A percentile compares a stretch with the other conserved stretches of the same genome.
These are phyloP conservation scores for Peniophora sp. DNA, from an alignment of 1,284 basidiomycete genomes.

Conservation along the genomic window DNA sequence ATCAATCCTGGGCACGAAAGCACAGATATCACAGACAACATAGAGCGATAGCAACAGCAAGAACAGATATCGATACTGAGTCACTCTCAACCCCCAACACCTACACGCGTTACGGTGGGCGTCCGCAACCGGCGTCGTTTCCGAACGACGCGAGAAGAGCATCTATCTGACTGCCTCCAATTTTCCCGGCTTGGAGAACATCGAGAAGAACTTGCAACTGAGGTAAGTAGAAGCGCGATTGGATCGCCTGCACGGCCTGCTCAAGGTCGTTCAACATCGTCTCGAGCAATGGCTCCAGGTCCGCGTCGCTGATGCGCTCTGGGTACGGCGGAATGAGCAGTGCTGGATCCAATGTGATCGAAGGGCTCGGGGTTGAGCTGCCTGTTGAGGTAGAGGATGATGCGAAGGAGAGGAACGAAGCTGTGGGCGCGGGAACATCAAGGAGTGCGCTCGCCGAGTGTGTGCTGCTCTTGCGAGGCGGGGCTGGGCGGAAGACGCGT, in stretches of 20 bases:
- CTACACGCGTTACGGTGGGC: neutral
- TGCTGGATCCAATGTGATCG: conserved; percentile 53
- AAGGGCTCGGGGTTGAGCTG: conserved; percentile 18
- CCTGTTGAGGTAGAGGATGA: no score
- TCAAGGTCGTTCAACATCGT: conserved; percentile 72
- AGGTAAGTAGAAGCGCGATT: conserved; percentile 16
- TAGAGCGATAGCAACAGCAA: no score
- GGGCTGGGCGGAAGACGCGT: conserved; percentile 48
- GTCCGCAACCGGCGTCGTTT: neutral
- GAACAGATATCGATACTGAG: neutral
- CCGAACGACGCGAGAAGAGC: neutral
- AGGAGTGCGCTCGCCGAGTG: conserved; percentile 20
- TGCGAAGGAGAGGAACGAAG: conserved; percentile 22
- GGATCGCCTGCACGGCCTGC: conserved; percentile 66
- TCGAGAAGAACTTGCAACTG: conserved; percentile 17
- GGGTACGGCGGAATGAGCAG: conserved; percentile 66
- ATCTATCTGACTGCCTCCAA: neutral
- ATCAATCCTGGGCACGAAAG: no score
- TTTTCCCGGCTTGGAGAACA: conserved; percentile 5
- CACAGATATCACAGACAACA: no score
- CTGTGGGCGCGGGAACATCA: conserved; percentile 13
- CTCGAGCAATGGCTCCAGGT: conserved; percentile 71
- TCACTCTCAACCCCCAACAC: neutral
- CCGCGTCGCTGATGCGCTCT: conserved; percentile 69
- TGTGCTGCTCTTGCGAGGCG: conserved; percentile 39